Evolutionary conservation across 164 flowering plant genomes (phyloP).

Genomic region (Warburgia ugandensis): DNA sequence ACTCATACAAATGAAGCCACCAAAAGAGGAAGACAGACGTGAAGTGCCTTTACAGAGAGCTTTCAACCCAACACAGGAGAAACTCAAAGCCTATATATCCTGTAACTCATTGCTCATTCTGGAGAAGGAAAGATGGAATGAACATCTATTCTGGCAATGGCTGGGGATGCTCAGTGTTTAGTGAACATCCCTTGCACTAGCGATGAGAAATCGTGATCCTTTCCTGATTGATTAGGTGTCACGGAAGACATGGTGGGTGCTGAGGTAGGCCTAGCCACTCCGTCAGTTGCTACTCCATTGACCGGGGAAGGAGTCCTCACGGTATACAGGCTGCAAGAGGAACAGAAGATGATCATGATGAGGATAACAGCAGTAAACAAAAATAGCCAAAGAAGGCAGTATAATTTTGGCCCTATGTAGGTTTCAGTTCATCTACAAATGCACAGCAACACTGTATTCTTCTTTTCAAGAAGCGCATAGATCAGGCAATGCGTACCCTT

Average conservation of each 20-base stretch:
- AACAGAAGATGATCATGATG: background rate
- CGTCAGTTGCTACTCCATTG: conserved; percentile 32
- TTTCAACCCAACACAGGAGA: conserved; percentile 3
- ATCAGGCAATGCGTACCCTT: too few species aligned
- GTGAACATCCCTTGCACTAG: conserved; percentile 46
- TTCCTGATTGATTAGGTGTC: conserved; percentile 32
- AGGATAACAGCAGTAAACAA: background rate
- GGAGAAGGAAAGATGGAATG: background rate
- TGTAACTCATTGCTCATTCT: conserved; percentile 1
- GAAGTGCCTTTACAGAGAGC: conserved; percentile 2
- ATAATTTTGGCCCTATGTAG: too few species aligned
- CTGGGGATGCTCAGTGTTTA: conserved; percentile 33
- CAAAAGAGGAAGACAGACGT: background rate
- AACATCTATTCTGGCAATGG: background rate
- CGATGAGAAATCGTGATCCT: conserved; percentile 52
- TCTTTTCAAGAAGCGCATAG: too few species aligned
- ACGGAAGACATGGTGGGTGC: conserved; percentile 30
- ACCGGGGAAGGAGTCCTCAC: conserved; percentile 30
- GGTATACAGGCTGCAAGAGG: conserved; percentile 32
- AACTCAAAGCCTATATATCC: conserved; percentile 3
- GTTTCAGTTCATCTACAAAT: too few species aligned
- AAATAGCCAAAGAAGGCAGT: background rate
- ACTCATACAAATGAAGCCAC: conserved; percentile 10
- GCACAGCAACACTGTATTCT: too few species aligned
- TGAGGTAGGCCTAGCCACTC: conserved; percentile 32